Base-by-base conservation (phyloP, 441 rosid species). In the Metrosideros polymorpha region DNA sequence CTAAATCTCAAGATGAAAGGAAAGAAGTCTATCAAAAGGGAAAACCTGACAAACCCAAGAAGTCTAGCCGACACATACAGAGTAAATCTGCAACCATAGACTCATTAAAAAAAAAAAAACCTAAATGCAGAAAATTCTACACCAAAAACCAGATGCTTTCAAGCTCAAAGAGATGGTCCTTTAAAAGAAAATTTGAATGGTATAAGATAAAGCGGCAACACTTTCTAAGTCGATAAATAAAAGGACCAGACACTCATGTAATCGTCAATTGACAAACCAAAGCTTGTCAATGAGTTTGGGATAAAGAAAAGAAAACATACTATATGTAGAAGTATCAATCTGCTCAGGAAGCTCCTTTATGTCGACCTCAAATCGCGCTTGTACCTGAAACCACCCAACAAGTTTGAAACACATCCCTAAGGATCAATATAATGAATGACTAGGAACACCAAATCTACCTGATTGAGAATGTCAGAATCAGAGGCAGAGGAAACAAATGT, bases 301-400 rank as follows among this genome's bases (percentile, higher is more conserved):
- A 84, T 47, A 79, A 85, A 82, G 6, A 63, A 18, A 45, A 52
- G 27, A 85, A 52, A 25, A 88, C 99, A 86, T 91, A 97, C 99
- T 97, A 92, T 97, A 97, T n/a, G 99, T 95, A n/a, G 99, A 95
- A 9, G 99, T 95, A 91, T 97, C 99, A 83, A 97, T 97, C 91
- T 95, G 97, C 94, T 97, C 99, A 25, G 99, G 99, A 56, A 97
- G 99, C 90, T 95, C 98, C 93, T 97, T 97, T 52, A 97, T 97
- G 87, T 98, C 99, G 84, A 98, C 99, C 91, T 96, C 98, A 88
- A 98, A 98, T 92, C 99, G 94, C 86, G 93, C 99, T 88, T 98
- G 99, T 71, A 98, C 99, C 99, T 96, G 89, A 35, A 87, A 84
- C 55, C 84, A 75, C 51, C 56, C 29, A 82, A 88, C 22, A 49